These are phyloP conservation scores for Boletales sp. DNA, from an alignment of 768 basidiomycete species.

Conservation along the genomic window DNA sequence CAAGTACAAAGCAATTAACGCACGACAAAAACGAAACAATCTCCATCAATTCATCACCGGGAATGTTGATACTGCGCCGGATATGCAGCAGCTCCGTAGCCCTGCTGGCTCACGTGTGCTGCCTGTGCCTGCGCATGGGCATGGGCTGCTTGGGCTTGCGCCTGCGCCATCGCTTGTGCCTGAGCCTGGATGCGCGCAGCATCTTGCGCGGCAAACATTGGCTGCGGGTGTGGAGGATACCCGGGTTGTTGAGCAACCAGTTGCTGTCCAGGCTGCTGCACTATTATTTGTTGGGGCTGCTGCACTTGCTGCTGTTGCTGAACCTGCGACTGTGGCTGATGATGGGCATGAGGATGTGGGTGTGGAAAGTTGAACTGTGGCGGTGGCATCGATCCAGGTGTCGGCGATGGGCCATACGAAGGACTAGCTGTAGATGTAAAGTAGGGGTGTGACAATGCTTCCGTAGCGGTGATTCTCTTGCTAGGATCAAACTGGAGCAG, in stretches of 20 bases:
- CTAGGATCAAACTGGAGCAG: constrained; percentile 95
- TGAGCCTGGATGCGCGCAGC: constrained; percentile 40
- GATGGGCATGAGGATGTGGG: constrained; percentile 48
- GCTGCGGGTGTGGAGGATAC: constrained; percentile 32
- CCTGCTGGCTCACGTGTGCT: constrained; percentile 28
- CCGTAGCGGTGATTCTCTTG: constrained; percentile 85
- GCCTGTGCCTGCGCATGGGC: constrained; percentile 38
- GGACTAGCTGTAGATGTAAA: constrained; percentile 56
- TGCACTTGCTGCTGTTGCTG: constrained; percentile 48
- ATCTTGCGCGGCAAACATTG: constrained; percentile 30
- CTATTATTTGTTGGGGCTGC: constrained; percentile 36
- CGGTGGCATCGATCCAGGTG: constrained; percentile 60
- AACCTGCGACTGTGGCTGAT: constrained; percentile 39
- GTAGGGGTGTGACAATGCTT: constrained; percentile 90
- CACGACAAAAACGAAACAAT: neutral
- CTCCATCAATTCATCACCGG: constrained; percentile 12
- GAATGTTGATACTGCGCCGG: constrained; percentile 32
- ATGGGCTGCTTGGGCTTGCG: constrained; percentile 38
- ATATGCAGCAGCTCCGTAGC: constrained; percentile 25
- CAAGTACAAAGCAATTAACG: constrained; percentile 6
- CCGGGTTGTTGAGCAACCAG: constrained; percentile 34
- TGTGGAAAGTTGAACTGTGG: constrained; percentile 69
- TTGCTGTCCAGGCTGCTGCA: constrained; percentile 36
- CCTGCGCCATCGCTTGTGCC: constrained; percentile 40
- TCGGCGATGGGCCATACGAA: constrained; percentile 31